A percentile compares a stretch with the other conserved stretches of the same genome.
phyloP scores from a whole-genome alignment of 768 basidiomycete species.

The Inosperma sp. region DNA sequence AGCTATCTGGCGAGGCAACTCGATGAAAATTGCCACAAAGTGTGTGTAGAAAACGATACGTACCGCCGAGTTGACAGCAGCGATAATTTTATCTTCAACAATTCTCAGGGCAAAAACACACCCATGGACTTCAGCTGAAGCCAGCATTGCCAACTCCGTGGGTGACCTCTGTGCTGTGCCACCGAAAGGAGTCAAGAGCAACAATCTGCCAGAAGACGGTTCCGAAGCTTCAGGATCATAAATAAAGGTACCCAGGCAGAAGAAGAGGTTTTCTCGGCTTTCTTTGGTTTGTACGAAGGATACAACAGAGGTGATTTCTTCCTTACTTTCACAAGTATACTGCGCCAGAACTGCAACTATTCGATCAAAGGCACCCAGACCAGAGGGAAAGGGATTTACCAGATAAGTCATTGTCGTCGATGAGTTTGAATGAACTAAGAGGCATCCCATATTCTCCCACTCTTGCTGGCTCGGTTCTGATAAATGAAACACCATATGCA shows the following conservation, averaged over 20 bases:
- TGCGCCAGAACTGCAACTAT: conserved; percentile 38
- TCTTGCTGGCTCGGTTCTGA: conserved; percentile 48
- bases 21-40: neutral
- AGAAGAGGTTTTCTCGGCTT: conserved; percentile 34
- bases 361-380: neutral
- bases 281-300: conserved; percentile 30
- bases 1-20: conserved; percentile 36
- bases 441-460: conserved; percentile 45
- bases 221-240: conserved; percentile 43
- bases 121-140: conserved; percentile 49
- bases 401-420: conserved; percentile 61
- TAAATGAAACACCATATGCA: conserved; percentile 64
- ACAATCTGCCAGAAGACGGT: conserved; percentile 53
- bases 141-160: conserved; percentile 36
- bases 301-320: conserved; percentile 59
- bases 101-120: conserved; percentile 63
- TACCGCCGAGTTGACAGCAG: conserved; percentile 75
- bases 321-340: conserved; percentile 46
- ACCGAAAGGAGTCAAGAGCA: conserved; percentile 46
- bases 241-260: conserved; percentile 48
- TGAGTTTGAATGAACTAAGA: conserved; percentile 56
- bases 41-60: conserved; percentile 23
- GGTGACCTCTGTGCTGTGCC: conserved; percentile 21
- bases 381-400: conserved; percentile 38
- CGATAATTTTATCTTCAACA: conserved; percentile 50